phyloP scores from a whole-genome alignment of 345 rosid species.

The Cochlearia excelsa region DNA sequence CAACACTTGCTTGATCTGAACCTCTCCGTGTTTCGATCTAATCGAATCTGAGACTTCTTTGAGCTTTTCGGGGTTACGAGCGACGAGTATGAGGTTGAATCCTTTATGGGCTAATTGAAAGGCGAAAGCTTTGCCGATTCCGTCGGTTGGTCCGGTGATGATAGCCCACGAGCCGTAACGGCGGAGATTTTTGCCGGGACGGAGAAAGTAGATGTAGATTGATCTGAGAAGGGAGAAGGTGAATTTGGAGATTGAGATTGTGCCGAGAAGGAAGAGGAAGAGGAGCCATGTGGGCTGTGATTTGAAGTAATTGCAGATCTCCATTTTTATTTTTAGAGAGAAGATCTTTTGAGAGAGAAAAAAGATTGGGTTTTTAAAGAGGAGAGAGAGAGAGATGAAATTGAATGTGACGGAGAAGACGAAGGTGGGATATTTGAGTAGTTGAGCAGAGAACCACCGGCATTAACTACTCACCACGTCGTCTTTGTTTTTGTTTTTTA shows the following conservation, averaged over 20 bases:
- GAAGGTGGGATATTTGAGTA: slow-evolving; percentile 40
- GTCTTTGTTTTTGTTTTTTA: neutral
- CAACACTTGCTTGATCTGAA: slow-evolving; percentile 61
- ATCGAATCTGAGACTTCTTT: slow-evolving; percentile 63
- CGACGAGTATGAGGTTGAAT: slow-evolving; percentile 77
- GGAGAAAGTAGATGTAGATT: slow-evolving; percentile 76
- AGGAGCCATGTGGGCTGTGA: slow-evolving; percentile 68
- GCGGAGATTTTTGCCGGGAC: slow-evolving; percentile 77
- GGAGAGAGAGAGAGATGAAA: neutral
- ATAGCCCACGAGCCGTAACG: slow-evolving; percentile 97
- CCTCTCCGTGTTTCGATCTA: slow-evolving; percentile 42
- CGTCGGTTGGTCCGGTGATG: slow-evolving; percentile 89
- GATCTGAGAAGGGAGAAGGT: slow-evolving; percentile 47
- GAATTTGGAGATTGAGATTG: slow-evolving; percentile 48
- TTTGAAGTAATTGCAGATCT: slow-evolving; percentile 51
- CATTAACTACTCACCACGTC: slow-evolving; percentile 38
- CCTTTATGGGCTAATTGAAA: slow-evolving; percentile 74
- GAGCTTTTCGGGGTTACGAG: slow-evolving; percentile 66
- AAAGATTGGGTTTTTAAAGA: slow-evolving; percentile 15
- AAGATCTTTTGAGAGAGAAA: slow-evolving; percentile 12
- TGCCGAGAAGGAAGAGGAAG: slow-evolving; percentile 53
- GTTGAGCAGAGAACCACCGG: slow-evolving; percentile 71
- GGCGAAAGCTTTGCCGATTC: slow-evolving; percentile 89
- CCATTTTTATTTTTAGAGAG: slow-evolving; percentile 38
- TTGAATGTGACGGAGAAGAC: slow-evolving; percentile 13